Conservation (phyloP, 768 basidiomycete genomes). For the Steccherinum ochraceum region DNA sequence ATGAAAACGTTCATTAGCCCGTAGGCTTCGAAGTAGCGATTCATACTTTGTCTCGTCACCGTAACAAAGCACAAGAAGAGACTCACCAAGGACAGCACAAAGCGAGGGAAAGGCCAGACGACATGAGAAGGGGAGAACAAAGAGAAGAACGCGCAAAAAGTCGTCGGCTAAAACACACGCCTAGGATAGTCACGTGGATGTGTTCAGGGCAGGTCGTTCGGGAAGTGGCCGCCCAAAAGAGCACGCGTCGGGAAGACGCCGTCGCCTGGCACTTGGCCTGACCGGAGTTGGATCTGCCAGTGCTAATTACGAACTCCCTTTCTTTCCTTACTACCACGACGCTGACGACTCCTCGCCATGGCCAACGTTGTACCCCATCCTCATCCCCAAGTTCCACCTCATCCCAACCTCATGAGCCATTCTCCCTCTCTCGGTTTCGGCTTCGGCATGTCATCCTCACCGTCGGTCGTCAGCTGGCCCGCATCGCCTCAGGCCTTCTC, state of each 20-base stretch:
- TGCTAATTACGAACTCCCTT: slow-evolving; percentile 5
- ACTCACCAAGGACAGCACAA: slow-evolving; percentile 24
- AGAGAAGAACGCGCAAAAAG: slow-evolving; percentile 20
- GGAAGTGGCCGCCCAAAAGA: not conserved
- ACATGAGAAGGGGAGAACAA: slow-evolving; percentile 8
- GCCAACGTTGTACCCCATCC: slow-evolving; percentile 53
- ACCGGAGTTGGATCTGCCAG: not conserved
- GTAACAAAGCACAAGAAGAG: slow-evolving; percentile 17
- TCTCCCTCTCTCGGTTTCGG: slow-evolving; percentile 68
- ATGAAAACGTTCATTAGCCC: slow-evolving; percentile 59
- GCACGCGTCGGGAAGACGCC: no score
- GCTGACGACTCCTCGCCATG: slow-evolving; percentile 35
- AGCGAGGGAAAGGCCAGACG: not conserved
- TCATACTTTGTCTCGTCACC: slow-evolving; percentile 60
- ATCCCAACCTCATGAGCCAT: slow-evolving; percentile 51
- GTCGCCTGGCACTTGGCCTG: not conserved
- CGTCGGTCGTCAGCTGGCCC: slow-evolving; percentile 45
- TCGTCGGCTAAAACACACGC: slow-evolving; percentile 14
- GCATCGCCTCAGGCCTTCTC: slow-evolving; percentile 32
- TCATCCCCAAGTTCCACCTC: slow-evolving; percentile 59
- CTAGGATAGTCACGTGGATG: slow-evolving; percentile 24
- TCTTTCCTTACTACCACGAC: slow-evolving; percentile 8
- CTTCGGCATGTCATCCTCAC: slow-evolving; percentile 50
- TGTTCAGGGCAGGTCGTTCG: slow-evolving; percentile 29
- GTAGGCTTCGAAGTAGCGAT: slow-evolving; percentile 84